phyloP scores from a whole-genome alignment of 1,139 yeast genomes.

The Debaryomycetaceae sp. region DNA sequence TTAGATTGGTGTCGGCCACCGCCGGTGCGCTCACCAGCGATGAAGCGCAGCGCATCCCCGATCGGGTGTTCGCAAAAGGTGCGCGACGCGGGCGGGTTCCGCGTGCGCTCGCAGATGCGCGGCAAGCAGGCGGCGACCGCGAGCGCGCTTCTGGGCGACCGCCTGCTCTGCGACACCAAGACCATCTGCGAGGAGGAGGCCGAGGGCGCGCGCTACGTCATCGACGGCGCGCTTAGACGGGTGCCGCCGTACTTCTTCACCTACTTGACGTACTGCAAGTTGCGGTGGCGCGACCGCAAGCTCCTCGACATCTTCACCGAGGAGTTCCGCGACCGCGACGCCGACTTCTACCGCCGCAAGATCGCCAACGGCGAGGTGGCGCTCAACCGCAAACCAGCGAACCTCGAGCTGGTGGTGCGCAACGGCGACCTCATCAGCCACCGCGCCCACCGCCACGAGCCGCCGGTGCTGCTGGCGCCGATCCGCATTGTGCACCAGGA shows the following conservation, averaged over 20 bases:
- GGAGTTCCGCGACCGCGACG: conserved; percentile 82
- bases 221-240: conserved; percentile 62
- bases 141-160: conserved; percentile 38
- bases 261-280: conserved; percentile 84
- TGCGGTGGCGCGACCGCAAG: conserved; percentile 83
- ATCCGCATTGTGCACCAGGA: conserved; percentile 76
- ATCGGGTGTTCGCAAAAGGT: conserved; percentile 17
- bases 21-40: conserved; percentile 1
- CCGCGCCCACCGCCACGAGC: conserved; percentile 84
- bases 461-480: conserved; percentile 71
- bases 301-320: conserved; percentile 73
- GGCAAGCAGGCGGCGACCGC: conserved; percentile 42
- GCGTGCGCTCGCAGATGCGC: conserved; percentile 40
- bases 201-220: conserved; percentile 46
- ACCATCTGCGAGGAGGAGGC: conserved; percentile 54
- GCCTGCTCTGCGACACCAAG: conserved; percentile 22
- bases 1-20: too few relatives aligned
- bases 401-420: conserved; percentile 58
- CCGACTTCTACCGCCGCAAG: conserved; percentile 62
- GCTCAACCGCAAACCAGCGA: conserved; percentile 63
- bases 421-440: conserved; percentile 88
- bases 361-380: conserved; percentile 71
- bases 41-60: conserved; percentile 22
- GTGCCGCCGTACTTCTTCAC: conserved; percentile 86
- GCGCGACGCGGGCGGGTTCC: conserved; percentile 47